Base-by-base conservation (phyloP, 1,139 yeast species). In the Sugiyamaella japonica region DNA sequence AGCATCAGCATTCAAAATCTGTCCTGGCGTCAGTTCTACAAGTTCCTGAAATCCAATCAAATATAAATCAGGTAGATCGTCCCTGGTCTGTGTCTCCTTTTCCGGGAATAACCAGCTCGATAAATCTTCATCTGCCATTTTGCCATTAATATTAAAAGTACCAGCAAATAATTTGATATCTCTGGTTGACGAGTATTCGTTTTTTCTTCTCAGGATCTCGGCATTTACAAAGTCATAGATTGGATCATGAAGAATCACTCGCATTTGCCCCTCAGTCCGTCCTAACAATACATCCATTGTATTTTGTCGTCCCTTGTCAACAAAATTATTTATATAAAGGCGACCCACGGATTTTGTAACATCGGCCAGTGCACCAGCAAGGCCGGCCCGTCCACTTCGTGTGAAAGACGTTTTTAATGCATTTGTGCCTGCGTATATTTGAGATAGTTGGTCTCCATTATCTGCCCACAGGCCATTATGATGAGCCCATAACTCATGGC, bases 401-500 rank as follows among this genome's bases (percentile, higher is more conserved):
- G 98, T 87, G 67, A 86, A 93, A 3, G 97, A 89, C 0, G 97
- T 89, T 69, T 95, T 95, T 50, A 95, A 76, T 0, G 99, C 99
- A 68, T 93, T 91, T 0, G 99, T 95, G 6, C 99, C 99, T 0
- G 99, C 93, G 68, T 95, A 95, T 29, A 93, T 93, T 69, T 90
- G 97, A 0, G 98, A 90, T 8, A 95, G 82, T 58, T 95, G 97
- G 71, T 95, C 99, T 47, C 99, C 99, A 69, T 93, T 91, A 70
- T 95, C 97, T 0, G 99, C 99, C 99, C 99, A 95, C 20, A 93
- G 73, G 3, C 85, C 76, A 63, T 90, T 88, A 66, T 91, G 97
- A 57, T 80, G 83, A 40, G 72, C 68, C 67, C 84, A 77, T 44
- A 88, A 72, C 17, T 84, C 93, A 8, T 71, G 63, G 7, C 66